These are phyloP conservation scores for Farysia itapuensis DNA, from an alignment of 1,284 basidiomycete species.

Conservation along the genomic window DNA sequence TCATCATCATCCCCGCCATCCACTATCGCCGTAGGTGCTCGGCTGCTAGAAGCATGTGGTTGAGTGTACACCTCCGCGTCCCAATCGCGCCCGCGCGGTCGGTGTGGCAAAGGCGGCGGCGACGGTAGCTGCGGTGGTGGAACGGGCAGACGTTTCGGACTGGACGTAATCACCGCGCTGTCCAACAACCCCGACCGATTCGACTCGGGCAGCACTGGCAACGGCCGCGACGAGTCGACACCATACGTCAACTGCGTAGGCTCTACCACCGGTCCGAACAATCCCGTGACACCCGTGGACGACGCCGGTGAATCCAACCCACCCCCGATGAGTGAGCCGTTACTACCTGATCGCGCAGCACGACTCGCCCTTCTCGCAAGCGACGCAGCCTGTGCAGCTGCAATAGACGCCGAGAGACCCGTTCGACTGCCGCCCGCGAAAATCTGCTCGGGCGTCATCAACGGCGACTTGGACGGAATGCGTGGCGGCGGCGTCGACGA, in stretches of 20 bases:
- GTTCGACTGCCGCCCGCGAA: slow-evolving; percentile 8
- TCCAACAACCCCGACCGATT: too few species aligned
- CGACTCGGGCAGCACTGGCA: too few species aligned
- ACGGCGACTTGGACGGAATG: slow-evolving; percentile 26
- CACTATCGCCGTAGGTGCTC: too few species aligned
- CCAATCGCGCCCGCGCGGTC: slow-evolving; percentile 4
- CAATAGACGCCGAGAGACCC: slow-evolving; percentile 23
- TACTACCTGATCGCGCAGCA: neutral
- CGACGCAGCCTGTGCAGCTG: slow-evolving; percentile 34
- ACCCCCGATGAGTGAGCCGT: neutral
- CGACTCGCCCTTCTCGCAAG: slow-evolving; percentile 6
- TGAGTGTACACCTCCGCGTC: neutral
- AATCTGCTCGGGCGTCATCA: slow-evolving; percentile 28
- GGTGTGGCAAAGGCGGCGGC: slow-evolving; percentile 17
- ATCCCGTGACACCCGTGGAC: too few species aligned
- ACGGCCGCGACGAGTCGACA: too few species aligned
- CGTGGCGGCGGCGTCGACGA: slow-evolving; percentile 5
- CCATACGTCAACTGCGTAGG: too few species aligned
- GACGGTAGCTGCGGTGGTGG: too few species aligned
- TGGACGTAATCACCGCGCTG: too few species aligned
- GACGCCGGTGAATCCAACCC: neutral
- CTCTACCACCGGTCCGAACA: too few species aligned
- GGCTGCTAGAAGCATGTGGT: too few species aligned
- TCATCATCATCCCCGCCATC: too few species aligned
- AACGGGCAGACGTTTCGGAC: too few species aligned